These are phyloP conservation scores for Microdochium bolleyi DNA, from an alignment of 2,329 filamentous ascomycete genomes.

Conservation along the genomic window DNA sequence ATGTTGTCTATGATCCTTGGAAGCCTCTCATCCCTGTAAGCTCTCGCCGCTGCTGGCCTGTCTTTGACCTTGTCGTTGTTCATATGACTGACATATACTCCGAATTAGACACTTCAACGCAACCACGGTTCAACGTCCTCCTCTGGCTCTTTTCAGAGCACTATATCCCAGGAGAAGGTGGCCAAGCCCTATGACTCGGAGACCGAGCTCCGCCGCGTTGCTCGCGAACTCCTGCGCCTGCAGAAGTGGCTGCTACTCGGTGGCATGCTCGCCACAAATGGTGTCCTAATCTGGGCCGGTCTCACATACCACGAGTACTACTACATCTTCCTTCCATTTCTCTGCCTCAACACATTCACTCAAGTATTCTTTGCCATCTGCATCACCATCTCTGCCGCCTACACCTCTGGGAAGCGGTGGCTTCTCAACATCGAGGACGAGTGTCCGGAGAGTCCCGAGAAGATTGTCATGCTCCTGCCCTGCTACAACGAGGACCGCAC, in stretches of 20 bases:
- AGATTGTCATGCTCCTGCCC: constrained; percentile 35
- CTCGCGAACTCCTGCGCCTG: background rate
- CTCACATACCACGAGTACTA: constrained; percentile 27
- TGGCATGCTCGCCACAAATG: background rate
- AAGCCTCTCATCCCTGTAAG: background rate
- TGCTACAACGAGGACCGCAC: constrained; percentile 41
- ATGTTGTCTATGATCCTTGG: background rate
- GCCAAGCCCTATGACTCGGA: background rate
- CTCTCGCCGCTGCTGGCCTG: no score
- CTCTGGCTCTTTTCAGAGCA: background rate
- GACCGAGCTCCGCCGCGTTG: background rate
- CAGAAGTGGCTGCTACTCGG: background rate
- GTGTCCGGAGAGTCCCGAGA: constrained; percentile 25
- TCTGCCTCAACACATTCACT: constrained; percentile 34
- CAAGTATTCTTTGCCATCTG: constrained; percentile 17
- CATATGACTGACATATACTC: background rate
- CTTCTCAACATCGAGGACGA: constrained; percentile 11
- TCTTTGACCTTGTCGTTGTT: background rate
- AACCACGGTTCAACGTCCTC: background rate
- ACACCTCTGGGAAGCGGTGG: constrained; percentile 4
- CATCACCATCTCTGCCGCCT: constrained; percentile 31
- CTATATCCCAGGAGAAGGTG: background rate
- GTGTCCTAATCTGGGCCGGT: constrained; percentile 11
- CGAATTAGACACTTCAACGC: background rate
- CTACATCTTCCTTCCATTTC: constrained; percentile 31